Evolutionary conservation across 306 rosid species (phyloP).

Genomic region (Sophora flavescens): DNA sequence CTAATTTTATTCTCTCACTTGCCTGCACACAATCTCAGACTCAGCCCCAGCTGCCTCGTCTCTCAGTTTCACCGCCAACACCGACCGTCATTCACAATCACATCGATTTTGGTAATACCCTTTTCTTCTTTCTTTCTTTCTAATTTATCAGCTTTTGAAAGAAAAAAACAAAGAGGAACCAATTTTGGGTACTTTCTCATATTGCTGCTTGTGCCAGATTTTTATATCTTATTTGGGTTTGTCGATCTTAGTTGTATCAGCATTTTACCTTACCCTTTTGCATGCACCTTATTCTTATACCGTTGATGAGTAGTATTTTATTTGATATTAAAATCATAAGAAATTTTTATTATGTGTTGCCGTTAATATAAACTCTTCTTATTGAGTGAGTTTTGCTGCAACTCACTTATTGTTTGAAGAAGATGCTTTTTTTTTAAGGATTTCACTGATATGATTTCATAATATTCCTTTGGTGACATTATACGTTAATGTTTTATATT

Average conservation of each 20-base stretch:
- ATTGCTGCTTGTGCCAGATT: neutral
- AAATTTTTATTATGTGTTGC: neutral
- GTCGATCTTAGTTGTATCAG: neutral
- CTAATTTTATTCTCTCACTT: neutral
- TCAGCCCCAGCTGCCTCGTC: neutral
- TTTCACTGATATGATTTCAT: neutral
- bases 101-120: constrained; percentile 5
- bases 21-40: neutral
- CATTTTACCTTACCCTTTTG: neutral
- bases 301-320: neutral
- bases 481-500: neutral
- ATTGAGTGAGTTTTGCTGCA: neutral
- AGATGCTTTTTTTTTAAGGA: neutral
- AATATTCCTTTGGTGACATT: neutral
- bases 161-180: no score
- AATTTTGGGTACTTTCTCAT: neutral
- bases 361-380: neutral
- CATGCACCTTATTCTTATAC: neutral
- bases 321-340: neutral
- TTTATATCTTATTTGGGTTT: neutral
- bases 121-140: neutral
- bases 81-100: neutral
- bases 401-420: neutral
- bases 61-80: neutral
- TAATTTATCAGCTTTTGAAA: neutral